Conservation (phyloP, 352 stramenopile species). For the Phytophthora podocarpi region DNA sequence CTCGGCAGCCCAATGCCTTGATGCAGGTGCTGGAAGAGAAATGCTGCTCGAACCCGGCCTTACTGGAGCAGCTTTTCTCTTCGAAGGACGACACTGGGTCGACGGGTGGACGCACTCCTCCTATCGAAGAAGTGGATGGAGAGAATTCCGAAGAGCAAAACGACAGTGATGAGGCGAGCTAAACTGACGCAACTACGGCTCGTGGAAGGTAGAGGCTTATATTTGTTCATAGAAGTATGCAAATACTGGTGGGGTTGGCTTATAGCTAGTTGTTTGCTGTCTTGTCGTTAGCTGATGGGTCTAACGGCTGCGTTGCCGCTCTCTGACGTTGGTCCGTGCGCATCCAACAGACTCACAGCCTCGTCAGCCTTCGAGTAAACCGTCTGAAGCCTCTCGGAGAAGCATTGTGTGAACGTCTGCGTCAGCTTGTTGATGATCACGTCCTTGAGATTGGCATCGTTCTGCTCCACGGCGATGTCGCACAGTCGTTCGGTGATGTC, state of each 20-base stretch:
- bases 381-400: conserved; percentile 64
- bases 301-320: conserved; percentile 23
- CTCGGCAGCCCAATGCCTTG: conserved; percentile 28
- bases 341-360: conserved; percentile 36
- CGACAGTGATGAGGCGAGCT: conserved; percentile 29
- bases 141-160: conserved; percentile 26
- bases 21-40: conserved; percentile 68
- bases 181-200: conserved; percentile 13
- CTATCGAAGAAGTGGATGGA: conserved; percentile 26
- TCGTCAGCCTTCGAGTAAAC: conserved; percentile 75
- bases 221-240: conserved; percentile 29
- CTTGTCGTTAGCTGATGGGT: conserved; percentile 20
- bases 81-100: conserved; percentile 48
- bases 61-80: conserved; percentile 64
- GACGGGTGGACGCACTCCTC: conserved; percentile 25
- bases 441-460: conserved; percentile 76
- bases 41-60: conserved; percentile 43
- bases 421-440: conserved; percentile 68
- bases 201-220: conserved; percentile 18
- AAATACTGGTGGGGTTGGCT: conserved; percentile 17
- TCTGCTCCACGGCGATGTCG: conserved; percentile 77
- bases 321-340: conserved; percentile 35
- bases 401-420: conserved; percentile 77
- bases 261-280: conserved; percentile 6
- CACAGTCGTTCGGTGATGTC: conserved; percentile 75